Base-by-base conservation (phyloP, 257 asterid genomes). In the Ilex aquifolium region DNA sequence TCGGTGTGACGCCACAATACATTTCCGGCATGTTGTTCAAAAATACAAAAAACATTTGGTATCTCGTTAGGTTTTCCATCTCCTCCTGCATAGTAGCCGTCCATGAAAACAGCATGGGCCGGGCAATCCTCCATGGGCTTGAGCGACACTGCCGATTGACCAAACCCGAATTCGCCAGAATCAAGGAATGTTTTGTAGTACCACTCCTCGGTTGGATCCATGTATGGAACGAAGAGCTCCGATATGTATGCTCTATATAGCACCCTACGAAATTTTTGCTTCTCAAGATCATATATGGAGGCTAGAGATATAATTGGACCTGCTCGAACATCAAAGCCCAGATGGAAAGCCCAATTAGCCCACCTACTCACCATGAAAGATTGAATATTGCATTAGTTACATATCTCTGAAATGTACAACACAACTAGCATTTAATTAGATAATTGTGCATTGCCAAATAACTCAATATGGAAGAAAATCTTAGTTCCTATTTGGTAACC, bases 1-100 rank as follows among this genome's bases (percentile, higher is more conserved):
- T 53, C 57, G 11, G 57, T 53, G 30, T 53, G 31, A 53, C 57
- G 57, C 57, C 57, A 53, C 57, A 53, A 8, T 10, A 53, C 30
- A 17, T 53, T 21, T 15, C 57, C 57, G 15, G 57, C 57, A 15
- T 21, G 10, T 14, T 53, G 27, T 14, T 53, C 57, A 53, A 53
- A 53, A 8, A 53, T 4, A 53, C 57, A 53, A n/a, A 53, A 53
- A 17, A 53, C 57, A 8, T 53, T 53, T 21, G 57, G 11, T 53
- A 7, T 21, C 10, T 53, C 11, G 6, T 8, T 14, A 14, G 30
- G 27, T 17, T 53, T 8, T 36, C 57, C 57, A 53, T 53, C 57
- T 7, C 4, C 6, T 3, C 30, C 57, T 4, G 30, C 27, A 53
- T 53, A 10, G 57, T 53, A 53, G 10, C 57, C 57, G 6, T 53